A percentile compares a stretch with the other conserved stretches of the same genome.
These are phyloP conservation scores for Radiomyces spectabilis DNA, from an alignment of 192 early-diverging fungal genomes.

Conservation along the genomic window DNA sequence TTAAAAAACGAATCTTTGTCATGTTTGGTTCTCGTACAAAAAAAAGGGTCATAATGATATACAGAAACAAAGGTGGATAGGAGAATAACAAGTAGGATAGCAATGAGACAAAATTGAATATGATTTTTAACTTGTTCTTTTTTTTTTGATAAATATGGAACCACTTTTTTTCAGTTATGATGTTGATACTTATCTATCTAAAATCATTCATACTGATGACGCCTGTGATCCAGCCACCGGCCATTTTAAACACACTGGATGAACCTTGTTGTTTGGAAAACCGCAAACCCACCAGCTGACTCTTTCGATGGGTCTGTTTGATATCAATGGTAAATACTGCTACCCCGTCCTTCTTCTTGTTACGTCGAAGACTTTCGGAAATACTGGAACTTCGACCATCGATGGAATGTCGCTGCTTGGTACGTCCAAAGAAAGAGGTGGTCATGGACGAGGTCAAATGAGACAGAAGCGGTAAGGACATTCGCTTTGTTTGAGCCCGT, in stretches of 20 bases:
- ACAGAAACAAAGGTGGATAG: too few relatives aligned
- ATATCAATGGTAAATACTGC: conserved; percentile 13
- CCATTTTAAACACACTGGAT: conserved; percentile 7
- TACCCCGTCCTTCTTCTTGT: conserved; percentile 7
- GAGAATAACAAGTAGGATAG: too few relatives aligned
- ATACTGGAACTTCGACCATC: conserved; percentile 3
- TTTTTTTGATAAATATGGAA: too few relatives aligned
- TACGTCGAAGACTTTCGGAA: too few relatives aligned
- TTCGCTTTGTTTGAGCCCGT: conserved; percentile 1
- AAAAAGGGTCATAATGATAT: too few relatives aligned
- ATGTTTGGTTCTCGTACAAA: too few relatives aligned
- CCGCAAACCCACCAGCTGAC: neutral
- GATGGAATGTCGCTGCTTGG: neutral
- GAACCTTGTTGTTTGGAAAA: conserved; percentile 13
- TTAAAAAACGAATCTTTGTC: too few relatives aligned
- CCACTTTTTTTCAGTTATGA: conserved; percentile 7
- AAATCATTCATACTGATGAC: neutral
- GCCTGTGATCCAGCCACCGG: neutral
- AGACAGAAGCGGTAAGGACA: conserved; percentile 12
- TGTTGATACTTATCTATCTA: neutral
- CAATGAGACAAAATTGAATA: too few relatives aligned
- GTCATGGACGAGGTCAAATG: conserved; percentile 10
- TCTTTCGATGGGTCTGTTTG: neutral
- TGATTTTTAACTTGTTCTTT: too few relatives aligned
- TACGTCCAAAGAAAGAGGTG: neutral